A percentile compares a stretch with the other conserved stretches of the same genome.
These are phyloP conservation scores for Porphyridium purpureum DNA, from an alignment of 23 red algal genomes.

Conservation along the genomic window DNA sequence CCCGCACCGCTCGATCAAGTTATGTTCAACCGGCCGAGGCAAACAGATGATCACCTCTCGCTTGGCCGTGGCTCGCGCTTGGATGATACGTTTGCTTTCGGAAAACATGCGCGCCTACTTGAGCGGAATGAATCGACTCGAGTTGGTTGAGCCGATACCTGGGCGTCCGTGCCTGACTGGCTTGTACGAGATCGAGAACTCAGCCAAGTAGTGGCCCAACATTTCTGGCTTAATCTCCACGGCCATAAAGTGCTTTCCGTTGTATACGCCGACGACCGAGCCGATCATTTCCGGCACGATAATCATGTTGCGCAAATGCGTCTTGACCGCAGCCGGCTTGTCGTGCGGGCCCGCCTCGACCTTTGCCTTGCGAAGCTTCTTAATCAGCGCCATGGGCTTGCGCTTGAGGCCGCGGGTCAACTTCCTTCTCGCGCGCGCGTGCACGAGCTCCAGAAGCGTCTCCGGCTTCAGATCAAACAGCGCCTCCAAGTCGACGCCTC, in stretches of 20 bases:
- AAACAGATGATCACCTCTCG: too few relatives aligned
- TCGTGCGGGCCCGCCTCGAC: constrained; percentile 47
- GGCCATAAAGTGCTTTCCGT: constrained; percentile 81
- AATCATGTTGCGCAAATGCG: constrained; percentile 95
- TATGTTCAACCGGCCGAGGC: too few relatives aligned
- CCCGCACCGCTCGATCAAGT: too few relatives aligned
- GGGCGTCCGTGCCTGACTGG: constrained; percentile 93
- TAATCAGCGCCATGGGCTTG: constrained; percentile 76
- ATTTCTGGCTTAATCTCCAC: constrained; percentile 94
- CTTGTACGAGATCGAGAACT: constrained; percentile 90
- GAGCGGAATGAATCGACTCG: constrained; percentile 95
- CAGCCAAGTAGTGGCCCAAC: constrained; percentile 32
- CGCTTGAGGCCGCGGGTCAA: constrained; percentile 61
- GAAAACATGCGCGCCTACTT: too few relatives aligned
- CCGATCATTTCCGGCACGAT: constrained; percentile 98
- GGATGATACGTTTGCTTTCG: too few relatives aligned
- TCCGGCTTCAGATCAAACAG: constrained; percentile 81
- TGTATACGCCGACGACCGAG: constrained; percentile 90
- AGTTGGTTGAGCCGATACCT: constrained; percentile 96
- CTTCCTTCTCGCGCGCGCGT: constrained; percentile 66
- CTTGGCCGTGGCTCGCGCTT: too few relatives aligned
- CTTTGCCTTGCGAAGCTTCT: constrained; percentile 95
- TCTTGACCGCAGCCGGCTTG: constrained; percentile 86
- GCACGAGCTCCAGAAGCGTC: constrained; percentile 58
- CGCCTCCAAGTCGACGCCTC: constrained; percentile 87